Percentiles rank a stretch among this genome's conserved stretches.
Conservation (phyloP, 192 early-diverging fungal species). For the Oehlia diaphana region DNA sequence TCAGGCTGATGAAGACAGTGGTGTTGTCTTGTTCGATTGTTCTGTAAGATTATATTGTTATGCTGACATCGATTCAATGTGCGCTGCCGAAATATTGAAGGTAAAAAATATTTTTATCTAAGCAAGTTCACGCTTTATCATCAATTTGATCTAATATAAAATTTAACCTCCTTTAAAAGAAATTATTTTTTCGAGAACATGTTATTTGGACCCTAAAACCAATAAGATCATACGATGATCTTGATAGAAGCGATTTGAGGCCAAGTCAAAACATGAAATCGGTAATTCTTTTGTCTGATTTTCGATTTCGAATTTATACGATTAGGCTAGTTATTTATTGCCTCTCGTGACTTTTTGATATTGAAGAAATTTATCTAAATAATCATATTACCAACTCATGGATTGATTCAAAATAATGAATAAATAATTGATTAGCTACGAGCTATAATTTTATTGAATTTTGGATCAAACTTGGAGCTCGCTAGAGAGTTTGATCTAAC, state of each 20-base stretch:
- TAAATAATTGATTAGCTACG: conserved; percentile 11
- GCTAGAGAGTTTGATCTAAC: conserved; percentile 7
- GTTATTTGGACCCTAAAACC: conserved; percentile 6
- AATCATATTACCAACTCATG: background rate
- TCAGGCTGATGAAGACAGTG: background rate
- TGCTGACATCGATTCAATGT: conserved; percentile 9
- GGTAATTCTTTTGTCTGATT: conserved; percentile 12
- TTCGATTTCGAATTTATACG: background rate
- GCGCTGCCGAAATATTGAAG: conserved; percentile 17
- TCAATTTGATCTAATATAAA: background rate
- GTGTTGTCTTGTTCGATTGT: background rate
- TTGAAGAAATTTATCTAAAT: conserved; percentile 9
- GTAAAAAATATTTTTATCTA: background rate
- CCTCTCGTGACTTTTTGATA: background rate
- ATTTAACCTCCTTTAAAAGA: background rate
- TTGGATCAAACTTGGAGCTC: conserved; percentile 14
- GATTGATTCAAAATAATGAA: background rate
- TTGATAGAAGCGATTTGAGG: background rate
- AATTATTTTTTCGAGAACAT: conserved; percentile 7
- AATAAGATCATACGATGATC: conserved; percentile 1
- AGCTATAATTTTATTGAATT: conserved; percentile 19
- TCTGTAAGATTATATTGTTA: conserved; percentile 9
- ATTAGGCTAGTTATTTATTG: background rate
- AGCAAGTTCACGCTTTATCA: background rate
- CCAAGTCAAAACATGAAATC: background rate